Evolutionary conservation across 345 rosid genomes (phyloP).

Genomic region (Salix exigua): DNA sequence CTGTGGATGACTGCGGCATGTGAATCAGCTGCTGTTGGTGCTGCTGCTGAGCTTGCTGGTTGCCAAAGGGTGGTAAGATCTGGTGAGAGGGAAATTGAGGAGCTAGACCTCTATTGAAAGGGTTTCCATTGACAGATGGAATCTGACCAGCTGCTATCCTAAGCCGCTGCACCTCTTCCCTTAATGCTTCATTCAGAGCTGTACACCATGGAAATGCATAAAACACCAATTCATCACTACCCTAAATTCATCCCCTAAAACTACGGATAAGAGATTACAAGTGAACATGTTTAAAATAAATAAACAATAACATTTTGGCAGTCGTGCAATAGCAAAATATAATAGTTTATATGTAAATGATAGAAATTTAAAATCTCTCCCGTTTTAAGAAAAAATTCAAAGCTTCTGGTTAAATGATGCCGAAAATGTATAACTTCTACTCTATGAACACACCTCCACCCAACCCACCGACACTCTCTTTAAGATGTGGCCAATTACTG

Average conservation of each 20-base stretch:
- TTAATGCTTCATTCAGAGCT: constrained; percentile 79
- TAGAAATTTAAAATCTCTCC: neutral
- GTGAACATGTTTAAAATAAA: neutral
- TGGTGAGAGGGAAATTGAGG: constrained; percentile 52
- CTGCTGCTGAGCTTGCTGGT: constrained; percentile 43
- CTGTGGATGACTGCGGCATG: constrained; percentile 36
- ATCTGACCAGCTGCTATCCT: constrained; percentile 71
- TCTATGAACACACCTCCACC: neutral
- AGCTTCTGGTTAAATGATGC: neutral
- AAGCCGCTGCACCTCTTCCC: constrained; percentile 88
- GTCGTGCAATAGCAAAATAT: neutral
- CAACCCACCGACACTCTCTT: neutral
- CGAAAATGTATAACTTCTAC: neutral
- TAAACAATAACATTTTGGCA: neutral
- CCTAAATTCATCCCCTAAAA: neutral
- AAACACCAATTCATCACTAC: neutral
- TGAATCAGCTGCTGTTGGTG: constrained; percentile 30
- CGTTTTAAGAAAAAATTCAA: neutral
- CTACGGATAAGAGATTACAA: neutral
- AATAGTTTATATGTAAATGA: neutral
- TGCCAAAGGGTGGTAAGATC: constrained; percentile 43
- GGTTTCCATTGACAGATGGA: constrained; percentile 54
- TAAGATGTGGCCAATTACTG: neutral
- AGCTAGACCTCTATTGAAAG: constrained; percentile 39
- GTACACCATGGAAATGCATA: constrained; percentile 13